phyloP scores from a whole-genome alignment of 139 green algal genomes.

The Asterochloris erici region DNA sequence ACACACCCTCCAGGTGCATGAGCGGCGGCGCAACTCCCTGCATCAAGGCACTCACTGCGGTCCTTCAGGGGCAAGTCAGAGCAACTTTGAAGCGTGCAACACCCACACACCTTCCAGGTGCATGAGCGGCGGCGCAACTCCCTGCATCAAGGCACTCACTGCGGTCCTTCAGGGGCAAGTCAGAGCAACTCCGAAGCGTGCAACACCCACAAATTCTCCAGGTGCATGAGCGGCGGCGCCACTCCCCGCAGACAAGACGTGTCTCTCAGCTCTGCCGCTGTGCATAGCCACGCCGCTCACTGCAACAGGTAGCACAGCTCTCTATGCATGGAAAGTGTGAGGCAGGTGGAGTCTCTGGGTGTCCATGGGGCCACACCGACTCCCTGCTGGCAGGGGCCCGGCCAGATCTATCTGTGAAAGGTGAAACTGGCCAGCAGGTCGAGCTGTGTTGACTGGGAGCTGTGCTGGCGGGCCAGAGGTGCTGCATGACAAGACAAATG shows the following conservation, averaged over 20 bases:
- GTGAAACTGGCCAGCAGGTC: slow-evolving; percentile 1
- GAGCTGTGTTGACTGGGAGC: no score
- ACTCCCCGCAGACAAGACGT: not conserved
- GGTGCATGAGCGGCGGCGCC: no score
- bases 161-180: not conserved
- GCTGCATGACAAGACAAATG: no score
- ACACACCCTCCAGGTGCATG: not conserved
- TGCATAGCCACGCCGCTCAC: not conserved
- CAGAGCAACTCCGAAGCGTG: not conserved
- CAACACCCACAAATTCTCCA: not conserved
- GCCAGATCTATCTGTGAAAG: not conserved
- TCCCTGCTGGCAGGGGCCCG: not conserved
- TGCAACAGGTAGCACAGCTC: not conserved
- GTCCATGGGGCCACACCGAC: not conserved
- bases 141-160: not conserved
- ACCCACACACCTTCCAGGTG: not conserved
- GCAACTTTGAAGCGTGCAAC: not conserved
- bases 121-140: not conserved
- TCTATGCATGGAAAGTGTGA: not conserved
- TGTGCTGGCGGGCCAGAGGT: no score
- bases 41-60: slow-evolving; percentile 51
- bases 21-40: slow-evolving; percentile 46
- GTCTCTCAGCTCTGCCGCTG: not conserved
- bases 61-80: slow-evolving; percentile 36
- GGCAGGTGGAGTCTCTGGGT: not conserved